Base-by-base conservation (phyloP, 108 stramenopile species). In the Aurantiochytrium sp. region DNA sequence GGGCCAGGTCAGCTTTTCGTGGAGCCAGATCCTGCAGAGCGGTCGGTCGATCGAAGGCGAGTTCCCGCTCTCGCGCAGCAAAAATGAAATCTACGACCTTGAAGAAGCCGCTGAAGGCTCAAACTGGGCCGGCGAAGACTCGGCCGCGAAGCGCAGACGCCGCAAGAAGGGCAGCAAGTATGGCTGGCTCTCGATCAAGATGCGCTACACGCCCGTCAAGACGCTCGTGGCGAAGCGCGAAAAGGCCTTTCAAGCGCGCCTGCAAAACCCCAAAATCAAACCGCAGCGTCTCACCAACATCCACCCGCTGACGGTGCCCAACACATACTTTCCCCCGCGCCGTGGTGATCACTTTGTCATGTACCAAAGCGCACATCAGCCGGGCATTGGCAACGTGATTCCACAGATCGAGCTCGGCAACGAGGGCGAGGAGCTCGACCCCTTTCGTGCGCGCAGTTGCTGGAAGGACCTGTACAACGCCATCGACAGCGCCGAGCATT, bases 381-480 rank as follows among this genome's bases (percentile, higher is more conserved):
- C 76, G n/a, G 64, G 64, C 42, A 69, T 69, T 18, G 64, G 64
- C 42, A 53, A 83, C 28, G 49, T 83, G 49, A n/a, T 83, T 18
- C 76, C 76, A 6, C 49, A 83, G 51, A 83, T 83, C n/a, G 76
- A 47, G 45, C 76, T 83, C n/a, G 76, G 76, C n/a, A 42, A 69
- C 35, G 64, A 69, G 64, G 64, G 64, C 64, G 76, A 83, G 28
- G 76, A 83, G 1, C 45, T 83, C n/a, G 76, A 83, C 10, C 76
- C 76, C 76, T 83, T 83, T 23, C 45, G 51, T 18, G 76, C 76
- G 4, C 76, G 76, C 51, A 47, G 49, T 23, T 83, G 76, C 76
- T 83, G 76, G 76, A 47, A 53, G 10, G 76, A 83, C 28, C 51
- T 83, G 19, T 83, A 83, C 28, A 12, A 53, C 28, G 76, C 76